phyloP scores from a whole-genome alignment of 2,329 filamentous ascomycete species.

The Boeremia lycopersici region DNA sequence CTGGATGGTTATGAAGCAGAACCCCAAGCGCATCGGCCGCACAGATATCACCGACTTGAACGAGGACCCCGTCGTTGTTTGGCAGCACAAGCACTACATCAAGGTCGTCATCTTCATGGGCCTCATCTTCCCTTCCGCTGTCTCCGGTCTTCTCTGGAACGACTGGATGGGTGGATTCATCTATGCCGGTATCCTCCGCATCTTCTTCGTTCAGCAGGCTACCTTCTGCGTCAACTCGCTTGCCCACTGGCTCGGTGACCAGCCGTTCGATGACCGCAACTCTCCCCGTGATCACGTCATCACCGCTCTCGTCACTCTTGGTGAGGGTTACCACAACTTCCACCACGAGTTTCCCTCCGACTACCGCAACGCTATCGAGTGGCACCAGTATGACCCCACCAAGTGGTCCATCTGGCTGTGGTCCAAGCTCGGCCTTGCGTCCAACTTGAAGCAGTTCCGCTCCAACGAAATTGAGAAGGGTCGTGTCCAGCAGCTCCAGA shows the following conservation, averaged over 20 bases:
- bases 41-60: constrained; percentile 59
- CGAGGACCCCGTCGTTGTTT: constrained; percentile 58
- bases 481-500: constrained; percentile 52
- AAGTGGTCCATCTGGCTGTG: constrained; percentile 54
- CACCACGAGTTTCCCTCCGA: constrained; percentile 54
- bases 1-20: constrained; percentile 62
- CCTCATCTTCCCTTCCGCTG: constrained; percentile 55
- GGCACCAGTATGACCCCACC: constrained; percentile 52
- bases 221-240: constrained; percentile 62
- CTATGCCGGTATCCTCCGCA: constrained; percentile 59
- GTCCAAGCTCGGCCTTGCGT: constrained; percentile 52
- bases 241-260: constrained; percentile 59
- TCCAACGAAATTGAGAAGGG: constrained; percentile 54
- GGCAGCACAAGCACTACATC: constrained; percentile 58
- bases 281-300: constrained; percentile 52
- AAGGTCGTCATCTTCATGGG: constrained; percentile 57
- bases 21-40: constrained; percentile 59
- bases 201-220: constrained; percentile 60
- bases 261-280: constrained; percentile 54
- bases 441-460: constrained; percentile 53
- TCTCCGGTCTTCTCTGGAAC: constrained; percentile 56
- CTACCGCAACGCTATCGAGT: constrained; percentile 52
- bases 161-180: constrained; percentile 58
- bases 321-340: constrained; percentile 54
- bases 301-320: constrained; percentile 52